phyloP scores from a whole-genome alignment of 1,139 yeast genomes.

The Debaryomycetaceae sp. region DNA sequence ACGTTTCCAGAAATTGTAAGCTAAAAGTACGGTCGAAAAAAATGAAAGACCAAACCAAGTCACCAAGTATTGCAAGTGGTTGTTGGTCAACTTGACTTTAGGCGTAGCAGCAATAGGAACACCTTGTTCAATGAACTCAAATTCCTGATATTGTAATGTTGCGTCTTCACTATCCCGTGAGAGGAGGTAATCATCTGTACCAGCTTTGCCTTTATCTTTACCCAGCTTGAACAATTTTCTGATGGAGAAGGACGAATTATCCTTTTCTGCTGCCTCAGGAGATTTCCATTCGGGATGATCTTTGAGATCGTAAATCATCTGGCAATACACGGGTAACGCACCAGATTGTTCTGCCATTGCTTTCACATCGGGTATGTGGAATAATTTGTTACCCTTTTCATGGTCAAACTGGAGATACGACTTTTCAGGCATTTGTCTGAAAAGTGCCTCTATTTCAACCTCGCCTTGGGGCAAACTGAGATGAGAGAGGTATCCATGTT shows the following conservation, averaged over 20 bases:
- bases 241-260: background rate
- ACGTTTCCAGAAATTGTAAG: constrained; percentile 31
- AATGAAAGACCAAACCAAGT: constrained; percentile 93
- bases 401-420: constrained; percentile 78
- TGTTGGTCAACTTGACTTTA: constrained; percentile 75
- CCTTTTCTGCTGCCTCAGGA: constrained; percentile 5
- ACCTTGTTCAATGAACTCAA: constrained; percentile 67
- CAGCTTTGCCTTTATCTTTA: constrained; percentile 6
- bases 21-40: constrained; percentile 63
- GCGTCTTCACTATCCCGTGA: constrained; percentile 22
- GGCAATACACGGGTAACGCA: constrained; percentile 72
- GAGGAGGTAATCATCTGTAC: constrained; percentile 15
- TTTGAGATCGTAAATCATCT: constrained; percentile 63
- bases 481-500: constrained; percentile 48
- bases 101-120: constrained; percentile 88
- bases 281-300: constrained; percentile 55
- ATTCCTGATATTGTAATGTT: constrained; percentile 41
- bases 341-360: constrained; percentile 74
- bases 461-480: constrained; percentile 73
- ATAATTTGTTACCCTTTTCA: constrained; percentile 55
- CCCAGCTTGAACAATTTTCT: constrained; percentile 5
- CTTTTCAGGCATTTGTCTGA: constrained; percentile 67
- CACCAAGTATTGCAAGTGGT: constrained; percentile 85
- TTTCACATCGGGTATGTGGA: constrained; percentile 73
- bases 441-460: constrained; percentile 68